Percentiles rank a stretch among this genome's conserved stretches.
Evolutionary conservation across 2,329 filamentous ascomycete genomes (phyloP).

Genomic region (Fusarium begoniae): DNA sequence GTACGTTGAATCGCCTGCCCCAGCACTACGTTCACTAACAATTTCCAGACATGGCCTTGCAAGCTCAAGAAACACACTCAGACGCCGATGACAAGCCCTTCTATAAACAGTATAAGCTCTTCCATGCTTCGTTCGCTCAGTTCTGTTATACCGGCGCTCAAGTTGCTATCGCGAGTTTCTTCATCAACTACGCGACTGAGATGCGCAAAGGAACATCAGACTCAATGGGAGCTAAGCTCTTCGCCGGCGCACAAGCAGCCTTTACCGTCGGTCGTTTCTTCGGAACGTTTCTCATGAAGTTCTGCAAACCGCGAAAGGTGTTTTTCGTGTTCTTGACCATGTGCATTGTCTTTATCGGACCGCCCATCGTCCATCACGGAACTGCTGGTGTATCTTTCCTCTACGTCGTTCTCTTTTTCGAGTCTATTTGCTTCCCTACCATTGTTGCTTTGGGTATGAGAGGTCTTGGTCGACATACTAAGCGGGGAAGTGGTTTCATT

Average conservation of each 20-base stretch:
- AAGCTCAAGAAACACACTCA: conserved; percentile 64
- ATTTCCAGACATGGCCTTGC: conserved; percentile 68
- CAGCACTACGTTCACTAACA: background rate
- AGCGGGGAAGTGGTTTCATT: conserved; percentile 76
- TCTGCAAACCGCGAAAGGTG: conserved; percentile 70
- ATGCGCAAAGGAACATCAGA: conserved; percentile 62
- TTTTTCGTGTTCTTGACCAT: conserved; percentile 72
- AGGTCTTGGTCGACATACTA: conserved; percentile 78
- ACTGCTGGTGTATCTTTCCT: conserved; percentile 67
- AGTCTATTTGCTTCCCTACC: conserved; percentile 82
- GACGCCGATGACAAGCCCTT: conserved; percentile 69
- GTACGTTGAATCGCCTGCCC: conserved; percentile 31
- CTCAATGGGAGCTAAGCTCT: conserved; percentile 69
- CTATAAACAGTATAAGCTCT: conserved; percentile 76
- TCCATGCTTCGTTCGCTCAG: conserved; percentile 79
- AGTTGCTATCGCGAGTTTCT: conserved; percentile 71
- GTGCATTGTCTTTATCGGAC: conserved; percentile 70
- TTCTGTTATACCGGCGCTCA: conserved; percentile 84
- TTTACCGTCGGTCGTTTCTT: conserved; percentile 79
- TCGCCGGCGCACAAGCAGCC: conserved; percentile 77
- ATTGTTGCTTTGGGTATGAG: conserved; percentile 82
- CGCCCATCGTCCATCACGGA: conserved; percentile 57
- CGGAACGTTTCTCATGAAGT: conserved; percentile 74
- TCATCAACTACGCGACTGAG: conserved; percentile 77
- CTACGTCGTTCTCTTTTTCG: conserved; percentile 79